phyloP scores from a whole-genome alignment of 2,329 filamentous ascomycete genomes.

The Diplodia intermedia region DNA sequence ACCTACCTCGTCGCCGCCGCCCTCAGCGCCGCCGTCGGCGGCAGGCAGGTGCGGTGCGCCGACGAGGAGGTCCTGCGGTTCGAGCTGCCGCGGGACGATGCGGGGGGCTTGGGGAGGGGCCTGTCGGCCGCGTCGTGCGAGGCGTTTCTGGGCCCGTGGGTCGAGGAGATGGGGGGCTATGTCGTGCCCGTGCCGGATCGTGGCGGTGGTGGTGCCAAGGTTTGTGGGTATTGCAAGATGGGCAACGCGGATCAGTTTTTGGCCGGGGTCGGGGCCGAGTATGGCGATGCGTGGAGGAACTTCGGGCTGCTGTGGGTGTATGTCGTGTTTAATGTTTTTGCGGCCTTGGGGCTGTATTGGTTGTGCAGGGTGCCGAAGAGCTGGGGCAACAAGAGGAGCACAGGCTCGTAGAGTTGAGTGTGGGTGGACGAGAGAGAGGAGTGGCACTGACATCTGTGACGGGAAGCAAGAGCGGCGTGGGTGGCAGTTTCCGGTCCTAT shows the following conservation, averaged over 20 bases:
- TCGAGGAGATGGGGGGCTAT: constrained; percentile 47
- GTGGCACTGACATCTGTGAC: no score
- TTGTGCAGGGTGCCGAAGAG: constrained; percentile 55
- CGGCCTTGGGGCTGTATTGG: constrained; percentile 58
- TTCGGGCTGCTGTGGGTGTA: constrained; percentile 58
- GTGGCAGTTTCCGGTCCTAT: no score
- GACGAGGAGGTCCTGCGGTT: constrained; percentile 74
- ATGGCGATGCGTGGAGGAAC: constrained; percentile 54
- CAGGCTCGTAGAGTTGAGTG: neutral
- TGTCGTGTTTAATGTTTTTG: constrained; percentile 55
- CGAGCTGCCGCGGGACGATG: constrained; percentile 32
- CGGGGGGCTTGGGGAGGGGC: constrained; percentile 36
- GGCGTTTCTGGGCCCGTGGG: constrained; percentile 64
- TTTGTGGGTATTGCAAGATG: constrained; percentile 49
- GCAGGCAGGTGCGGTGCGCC: constrained; percentile 70
- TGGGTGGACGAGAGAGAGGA: neutral
- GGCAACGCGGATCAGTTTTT: constrained; percentile 47
- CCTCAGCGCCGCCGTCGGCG: constrained; percentile 72
- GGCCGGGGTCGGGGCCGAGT: constrained; percentile 46
- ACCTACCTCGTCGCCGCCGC: constrained; percentile 81
- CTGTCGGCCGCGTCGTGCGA: constrained; percentile 58
- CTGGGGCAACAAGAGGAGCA: constrained; percentile 35
- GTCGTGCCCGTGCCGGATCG: constrained; percentile 41
- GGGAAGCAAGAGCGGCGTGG: no score
- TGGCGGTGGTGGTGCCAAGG: constrained; percentile 35